Conservation (phyloP, 169 alveolate species). For the Eimeria necatrix region DNA sequence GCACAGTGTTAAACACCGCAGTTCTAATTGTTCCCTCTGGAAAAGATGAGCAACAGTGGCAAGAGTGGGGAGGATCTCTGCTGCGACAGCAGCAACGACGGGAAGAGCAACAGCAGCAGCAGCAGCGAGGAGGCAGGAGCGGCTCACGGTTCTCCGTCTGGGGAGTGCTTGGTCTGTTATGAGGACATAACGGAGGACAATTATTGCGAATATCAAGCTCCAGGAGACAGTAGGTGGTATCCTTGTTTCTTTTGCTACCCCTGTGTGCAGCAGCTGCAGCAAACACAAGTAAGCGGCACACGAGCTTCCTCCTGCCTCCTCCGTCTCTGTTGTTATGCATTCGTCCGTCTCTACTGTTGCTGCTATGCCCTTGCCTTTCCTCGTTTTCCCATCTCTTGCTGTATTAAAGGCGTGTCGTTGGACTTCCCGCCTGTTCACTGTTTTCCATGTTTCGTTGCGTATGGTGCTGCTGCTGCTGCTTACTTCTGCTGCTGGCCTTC, state of each 20-base stretch:
- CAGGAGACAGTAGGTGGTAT: slow-evolving; percentile 8
- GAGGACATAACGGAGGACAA: not conserved
- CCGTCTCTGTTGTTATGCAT: not conserved
- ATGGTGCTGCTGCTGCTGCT: no score
- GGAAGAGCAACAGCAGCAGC: not conserved
- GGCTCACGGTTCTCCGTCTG: not conserved
- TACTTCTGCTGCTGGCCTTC: no score
- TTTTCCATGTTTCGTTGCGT: no score
- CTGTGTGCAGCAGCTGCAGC: slow-evolving; percentile 14
- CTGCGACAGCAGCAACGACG: not conserved
- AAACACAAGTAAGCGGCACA: not conserved
- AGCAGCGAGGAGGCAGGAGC: not conserved
- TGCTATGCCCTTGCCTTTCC: no score
- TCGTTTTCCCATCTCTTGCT: no score
- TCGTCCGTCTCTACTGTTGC: no score
- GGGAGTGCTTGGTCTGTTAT: slow-evolving; percentile 13
- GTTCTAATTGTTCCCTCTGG: not conserved
- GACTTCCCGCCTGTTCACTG: no score
- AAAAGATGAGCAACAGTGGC: not conserved
- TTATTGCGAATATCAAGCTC: not conserved
- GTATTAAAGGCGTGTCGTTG: no score
- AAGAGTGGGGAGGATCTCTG: not conserved
- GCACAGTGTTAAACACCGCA: not conserved
- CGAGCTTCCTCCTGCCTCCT: not conserved
- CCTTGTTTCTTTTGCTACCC: not conserved